These are phyloP conservation scores for Bifiguratus adelaidae DNA, from an alignment of 192 early-diverging fungal genomes.

Conservation along the genomic window DNA sequence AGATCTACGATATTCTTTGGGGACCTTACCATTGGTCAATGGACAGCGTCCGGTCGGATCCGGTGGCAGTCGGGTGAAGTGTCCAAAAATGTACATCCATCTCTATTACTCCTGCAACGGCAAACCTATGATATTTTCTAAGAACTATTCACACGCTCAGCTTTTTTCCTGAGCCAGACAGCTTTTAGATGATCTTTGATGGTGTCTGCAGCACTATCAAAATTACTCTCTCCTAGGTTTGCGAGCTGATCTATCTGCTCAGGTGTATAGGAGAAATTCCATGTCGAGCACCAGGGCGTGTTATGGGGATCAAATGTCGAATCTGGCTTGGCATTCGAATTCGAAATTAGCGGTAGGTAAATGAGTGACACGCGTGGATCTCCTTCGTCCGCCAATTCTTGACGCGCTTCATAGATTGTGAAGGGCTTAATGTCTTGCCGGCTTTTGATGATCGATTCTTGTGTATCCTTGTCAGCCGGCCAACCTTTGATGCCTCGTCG, in stretches of 20 bases:
- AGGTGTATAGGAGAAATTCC: slow-evolving; percentile 57
- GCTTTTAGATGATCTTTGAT: slow-evolving; percentile 28
- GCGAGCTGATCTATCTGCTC: slow-evolving; percentile 56
- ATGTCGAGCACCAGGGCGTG: slow-evolving; percentile 51
- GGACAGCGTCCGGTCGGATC: no score
- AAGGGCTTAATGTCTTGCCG: slow-evolving; percentile 34
- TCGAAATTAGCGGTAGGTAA: slow-evolving; percentile 58
- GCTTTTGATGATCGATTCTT: neutral
- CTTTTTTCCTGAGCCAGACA: slow-evolving; percentile 34
- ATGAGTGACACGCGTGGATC: slow-evolving; percentile 35
- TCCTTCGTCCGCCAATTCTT: neutral
- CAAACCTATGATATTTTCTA: no score
- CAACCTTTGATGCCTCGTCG: slow-evolving; percentile 44
- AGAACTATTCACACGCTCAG: no score
- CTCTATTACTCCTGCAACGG: no score
- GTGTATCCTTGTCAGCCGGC: slow-evolving; percentile 23
- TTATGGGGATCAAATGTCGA: slow-evolving; percentile 62
- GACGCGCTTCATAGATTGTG: slow-evolving; percentile 10
- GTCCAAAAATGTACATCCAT: no score
- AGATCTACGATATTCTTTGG: no score
- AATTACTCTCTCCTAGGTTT: slow-evolving; percentile 43
- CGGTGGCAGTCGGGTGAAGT: no score
- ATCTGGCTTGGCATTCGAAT: slow-evolving; percentile 29
- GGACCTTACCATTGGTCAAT: no score
- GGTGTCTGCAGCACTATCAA: slow-evolving; percentile 33